phyloP scores from a whole-genome alignment of 2,329 filamentous ascomycete species.

The Aspergillus glaucus region DNA sequence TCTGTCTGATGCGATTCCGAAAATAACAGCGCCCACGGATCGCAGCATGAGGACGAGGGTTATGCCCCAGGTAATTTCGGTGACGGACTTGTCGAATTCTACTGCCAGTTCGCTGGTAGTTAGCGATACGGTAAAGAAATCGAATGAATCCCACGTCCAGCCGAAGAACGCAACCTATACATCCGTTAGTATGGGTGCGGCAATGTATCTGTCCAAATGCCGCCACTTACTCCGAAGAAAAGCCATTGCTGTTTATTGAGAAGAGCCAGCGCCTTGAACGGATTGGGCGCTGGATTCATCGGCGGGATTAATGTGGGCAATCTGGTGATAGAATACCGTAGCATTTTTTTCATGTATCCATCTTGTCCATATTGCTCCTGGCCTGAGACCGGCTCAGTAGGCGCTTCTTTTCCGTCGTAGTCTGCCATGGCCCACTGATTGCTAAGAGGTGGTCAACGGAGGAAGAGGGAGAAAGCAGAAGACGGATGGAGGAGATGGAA shows the following conservation, averaged over 20 bases:
- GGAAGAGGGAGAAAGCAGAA: neutral
- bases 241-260: constrained; percentile 53
- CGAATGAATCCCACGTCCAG: constrained; percentile 54
- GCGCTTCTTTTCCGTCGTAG: neutral
- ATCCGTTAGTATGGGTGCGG: constrained; percentile 1
- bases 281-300: constrained; percentile 50
- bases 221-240: constrained; percentile 42
- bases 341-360: constrained; percentile 24
- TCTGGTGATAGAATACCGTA: constrained; percentile 49
- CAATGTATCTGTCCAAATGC: constrained; percentile 1
- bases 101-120: constrained; percentile 50
- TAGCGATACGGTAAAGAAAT: constrained; percentile 58
- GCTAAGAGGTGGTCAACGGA: neutral
- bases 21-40: constrained; percentile 53
- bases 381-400: neutral
- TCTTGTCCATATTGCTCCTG: constrained; percentile 5
- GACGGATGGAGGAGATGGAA: neutral
- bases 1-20: constrained; percentile 48
- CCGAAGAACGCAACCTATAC: constrained; percentile 37
- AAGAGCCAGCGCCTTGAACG: constrained; percentile 45
- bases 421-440: neutral
- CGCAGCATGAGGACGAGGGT: constrained; percentile 56
- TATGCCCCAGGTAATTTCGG: constrained; percentile 56
- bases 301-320: constrained; percentile 51
- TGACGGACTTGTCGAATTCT: constrained; percentile 48